Percentiles rank a stretch among this genome's conserved stretches.
phyloP scores from a whole-genome alignment of 164 flowering plant species.

The Nelumbo lutea region DNA sequence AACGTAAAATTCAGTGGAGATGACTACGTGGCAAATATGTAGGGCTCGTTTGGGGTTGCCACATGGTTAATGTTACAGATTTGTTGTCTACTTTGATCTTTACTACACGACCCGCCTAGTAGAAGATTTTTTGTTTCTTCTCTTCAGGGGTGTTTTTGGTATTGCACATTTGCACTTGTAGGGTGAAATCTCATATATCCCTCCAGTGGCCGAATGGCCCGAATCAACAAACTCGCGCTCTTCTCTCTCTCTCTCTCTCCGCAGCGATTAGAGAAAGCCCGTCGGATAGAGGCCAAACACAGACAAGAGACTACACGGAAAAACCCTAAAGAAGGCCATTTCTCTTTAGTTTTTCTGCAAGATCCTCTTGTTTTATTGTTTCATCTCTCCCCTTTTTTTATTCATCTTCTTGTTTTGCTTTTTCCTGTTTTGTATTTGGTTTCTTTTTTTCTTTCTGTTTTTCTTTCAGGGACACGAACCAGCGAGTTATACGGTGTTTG shows the following conservation, averaged over 20 bases:
- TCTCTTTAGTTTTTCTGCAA: too few relatives aligned
- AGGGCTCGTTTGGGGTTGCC: too few relatives aligned
- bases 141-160: too few relatives aligned
- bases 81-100: too few relatives aligned
- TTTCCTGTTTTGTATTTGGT: neutral
- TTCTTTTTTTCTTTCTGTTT: slow-evolving; percentile 1
- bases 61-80: too few relatives aligned
- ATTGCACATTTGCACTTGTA: too few relatives aligned
- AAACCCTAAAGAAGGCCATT: neutral
- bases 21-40: too few relatives aligned
- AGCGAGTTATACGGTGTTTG: neutral
- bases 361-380: neutral
- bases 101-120: too few relatives aligned
- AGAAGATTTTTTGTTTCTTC: too few relatives aligned
- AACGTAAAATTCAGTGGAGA: too few relatives aligned
- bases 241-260: neutral
- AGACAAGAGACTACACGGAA: neutral
- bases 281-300: neutral
- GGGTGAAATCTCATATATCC: too few relatives aligned
- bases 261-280: too few relatives aligned
- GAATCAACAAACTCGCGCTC: neutral
- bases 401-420: neutral
- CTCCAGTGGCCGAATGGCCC: neutral
- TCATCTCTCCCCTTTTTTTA: neutral
- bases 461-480: neutral